Evolutionary conservation across 306 rosid genomes (phyloP).

Genomic region (Cicer yamashitae): DNA sequence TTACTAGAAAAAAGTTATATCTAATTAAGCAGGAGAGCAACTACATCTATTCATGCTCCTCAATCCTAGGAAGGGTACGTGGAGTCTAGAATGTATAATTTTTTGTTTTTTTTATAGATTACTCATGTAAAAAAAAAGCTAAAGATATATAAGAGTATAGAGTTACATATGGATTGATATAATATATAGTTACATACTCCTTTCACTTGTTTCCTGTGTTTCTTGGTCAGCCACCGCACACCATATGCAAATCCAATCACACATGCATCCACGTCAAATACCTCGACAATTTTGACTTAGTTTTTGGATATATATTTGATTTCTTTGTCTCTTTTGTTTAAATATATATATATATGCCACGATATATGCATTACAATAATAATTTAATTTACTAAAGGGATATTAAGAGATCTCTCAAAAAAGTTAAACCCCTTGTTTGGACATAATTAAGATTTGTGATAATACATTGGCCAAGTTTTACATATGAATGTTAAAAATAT

Average conservation of each 20-base stretch:
- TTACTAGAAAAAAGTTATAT: too few species aligned
- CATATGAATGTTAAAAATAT: background rate
- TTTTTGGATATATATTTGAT: background rate
- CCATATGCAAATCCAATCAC: conserved; percentile 2
- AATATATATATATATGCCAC: background rate
- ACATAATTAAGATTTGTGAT: background rate
- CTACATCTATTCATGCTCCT: too few species aligned
- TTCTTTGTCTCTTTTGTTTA: background rate
- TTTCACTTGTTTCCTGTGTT: background rate
- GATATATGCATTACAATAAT: background rate
- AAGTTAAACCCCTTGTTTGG: background rate
- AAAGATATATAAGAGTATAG: too few species aligned
- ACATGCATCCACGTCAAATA: background rate
- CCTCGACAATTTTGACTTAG: background rate
- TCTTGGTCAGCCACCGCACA: conserved; percentile 22
- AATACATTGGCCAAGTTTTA: background rate
- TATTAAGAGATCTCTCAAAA: background rate
- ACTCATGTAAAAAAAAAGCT: too few species aligned
- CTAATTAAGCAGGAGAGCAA: too few species aligned
- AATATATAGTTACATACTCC: too few species aligned
- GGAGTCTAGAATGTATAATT: too few species aligned
- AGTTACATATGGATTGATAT: too few species aligned
- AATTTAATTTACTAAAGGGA: background rate
- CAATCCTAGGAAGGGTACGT: too few species aligned
- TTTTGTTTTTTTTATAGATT: too few species aligned